Conservation (phyloP, 2,329 filamentous ascomycete species). For the Ascochyta pisi region DNA sequence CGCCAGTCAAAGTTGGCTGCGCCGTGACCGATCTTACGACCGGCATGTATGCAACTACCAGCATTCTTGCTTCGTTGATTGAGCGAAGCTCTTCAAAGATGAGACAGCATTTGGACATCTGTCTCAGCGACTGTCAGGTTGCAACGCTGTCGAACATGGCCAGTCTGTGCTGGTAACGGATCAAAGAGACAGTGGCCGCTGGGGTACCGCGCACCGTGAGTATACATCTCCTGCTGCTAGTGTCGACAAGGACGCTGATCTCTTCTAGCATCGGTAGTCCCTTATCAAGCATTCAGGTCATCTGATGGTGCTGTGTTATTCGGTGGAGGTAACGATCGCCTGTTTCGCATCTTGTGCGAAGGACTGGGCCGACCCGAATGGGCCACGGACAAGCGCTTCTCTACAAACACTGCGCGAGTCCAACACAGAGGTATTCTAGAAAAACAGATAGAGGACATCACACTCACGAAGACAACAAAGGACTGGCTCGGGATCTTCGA, state of each 20-base stretch:
- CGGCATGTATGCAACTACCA: conserved; percentile 91
- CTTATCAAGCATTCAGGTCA: conserved; percentile 80
- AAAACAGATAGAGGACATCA: conserved; percentile 75
- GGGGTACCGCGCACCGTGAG: conserved; percentile 93
- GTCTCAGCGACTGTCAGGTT: conserved; percentile 91
- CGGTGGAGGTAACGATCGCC: conserved; percentile 67
- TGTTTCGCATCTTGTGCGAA: conserved; percentile 67
- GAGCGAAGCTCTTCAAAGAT: conserved; percentile 74
- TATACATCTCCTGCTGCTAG: conserved; percentile 7
- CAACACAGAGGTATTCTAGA: conserved; percentile 79
- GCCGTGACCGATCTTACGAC: conserved; percentile 96
- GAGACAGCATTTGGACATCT: conserved; percentile 91
- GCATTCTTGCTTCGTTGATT: conserved; percentile 89
- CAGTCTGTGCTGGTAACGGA: conserved; percentile 88
- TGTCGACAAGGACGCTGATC: conserved; percentile 5
- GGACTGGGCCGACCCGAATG: conserved; percentile 64
- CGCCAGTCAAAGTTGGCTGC: conserved; percentile 97
- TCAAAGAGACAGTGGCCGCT: conserved; percentile 83
- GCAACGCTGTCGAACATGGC: conserved; percentile 92
- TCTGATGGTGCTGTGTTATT: conserved; percentile 67
- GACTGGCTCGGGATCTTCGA: conserved; percentile 89
- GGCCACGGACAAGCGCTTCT: conserved; percentile 62
- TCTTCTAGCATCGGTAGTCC: conserved; percentile 82
- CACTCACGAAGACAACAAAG: conserved; percentile 76
- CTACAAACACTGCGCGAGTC: conserved; percentile 66